Percentiles rank a stretch among this genome's conserved stretches.
phyloP scores from a whole-genome alignment of 768 basidiomycete species.

The Auriscalpium vulgare region DNA sequence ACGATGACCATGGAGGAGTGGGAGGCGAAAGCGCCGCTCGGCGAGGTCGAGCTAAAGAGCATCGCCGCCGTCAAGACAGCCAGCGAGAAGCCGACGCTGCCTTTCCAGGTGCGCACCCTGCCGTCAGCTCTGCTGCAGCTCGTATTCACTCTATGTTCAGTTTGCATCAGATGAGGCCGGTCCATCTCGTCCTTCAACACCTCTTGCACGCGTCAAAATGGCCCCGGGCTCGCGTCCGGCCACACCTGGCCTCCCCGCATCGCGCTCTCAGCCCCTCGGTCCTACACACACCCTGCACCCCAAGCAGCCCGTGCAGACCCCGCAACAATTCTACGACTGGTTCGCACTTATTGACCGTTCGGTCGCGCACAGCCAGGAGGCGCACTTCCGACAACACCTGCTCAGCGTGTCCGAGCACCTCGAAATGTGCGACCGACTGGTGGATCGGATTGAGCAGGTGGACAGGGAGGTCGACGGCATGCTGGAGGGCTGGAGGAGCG shows the following conservation, averaged over 20 bases:
- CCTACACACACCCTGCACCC: slow-evolving; percentile 58
- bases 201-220: slow-evolving; percentile 19
- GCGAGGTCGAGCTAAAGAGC: slow-evolving; percentile 59
- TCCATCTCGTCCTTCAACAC: slow-evolving; percentile 42
- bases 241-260: slow-evolving; percentile 13
- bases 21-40: slow-evolving; percentile 76
- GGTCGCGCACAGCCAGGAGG: slow-evolving; percentile 89
- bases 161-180: slow-evolving; percentile 32
- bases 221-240: slow-evolving; percentile 21
- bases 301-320: slow-evolving; percentile 72
- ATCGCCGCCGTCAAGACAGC: slow-evolving; percentile 55
- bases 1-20: slow-evolving; percentile 79
- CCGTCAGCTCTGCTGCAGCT: background rate
- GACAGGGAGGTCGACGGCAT: slow-evolving; percentile 72
- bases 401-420: slow-evolving; percentile 70
- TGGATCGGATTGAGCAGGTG: slow-evolving; percentile 65
- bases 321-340: slow-evolving; percentile 98
- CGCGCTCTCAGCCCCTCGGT: slow-evolving; percentile 4
- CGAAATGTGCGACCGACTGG: slow-evolving; percentile 65
- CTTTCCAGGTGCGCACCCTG: slow-evolving; percentile 55
- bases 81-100: slow-evolving; percentile 51
- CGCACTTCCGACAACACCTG: slow-evolving; percentile 83
- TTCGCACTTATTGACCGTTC: slow-evolving; percentile 83
- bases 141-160: slow-evolving; percentile 21
- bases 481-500: slow-evolving; percentile 76